These are phyloP conservation scores for Metarhizium guizhouense DNA, from an alignment of 2,329 filamentous ascomycete species.

Conservation along the genomic window DNA sequence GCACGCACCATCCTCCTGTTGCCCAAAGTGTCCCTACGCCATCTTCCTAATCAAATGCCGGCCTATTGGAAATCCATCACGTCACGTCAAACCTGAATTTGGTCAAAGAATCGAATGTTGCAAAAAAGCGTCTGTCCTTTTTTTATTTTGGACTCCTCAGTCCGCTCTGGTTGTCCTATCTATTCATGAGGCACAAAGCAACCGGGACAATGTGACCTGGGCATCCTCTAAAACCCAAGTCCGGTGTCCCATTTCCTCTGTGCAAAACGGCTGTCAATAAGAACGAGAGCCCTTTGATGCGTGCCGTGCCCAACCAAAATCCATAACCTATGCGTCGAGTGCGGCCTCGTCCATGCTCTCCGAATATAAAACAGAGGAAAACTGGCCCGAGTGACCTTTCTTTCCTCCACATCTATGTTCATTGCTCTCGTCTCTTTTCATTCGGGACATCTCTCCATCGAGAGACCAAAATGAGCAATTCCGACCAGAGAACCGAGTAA, in stretches of 20 bases:
- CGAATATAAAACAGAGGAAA: slow-evolving; percentile 24
- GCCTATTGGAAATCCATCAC: neutral
- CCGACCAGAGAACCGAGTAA: slow-evolving; percentile 49
- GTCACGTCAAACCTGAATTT: neutral
- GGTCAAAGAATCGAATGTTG: neutral
- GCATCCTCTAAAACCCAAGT: neutral
- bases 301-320: slow-evolving; percentile 25
- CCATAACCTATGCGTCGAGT: slow-evolving; percentile 27
- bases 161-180: slow-evolving; percentile 26
- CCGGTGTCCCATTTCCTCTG: neutral
- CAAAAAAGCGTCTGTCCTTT: slow-evolving; percentile 16
- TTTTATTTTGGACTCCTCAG: slow-evolving; percentile 32
- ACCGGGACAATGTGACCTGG: slow-evolving; percentile 1
- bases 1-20: no score
- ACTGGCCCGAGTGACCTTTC: slow-evolving; percentile 23
- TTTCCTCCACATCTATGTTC: slow-evolving; percentile 23
- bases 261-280: slow-evolving; percentile 13
- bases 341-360: slow-evolving; percentile 28
- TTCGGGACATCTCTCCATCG: slow-evolving; percentile 16
- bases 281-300: slow-evolving; percentile 19
- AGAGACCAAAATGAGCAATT: slow-evolving; percentile 25
- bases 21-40: no score
- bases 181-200: slow-evolving; percentile 12
- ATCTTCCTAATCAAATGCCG: no score
- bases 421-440: slow-evolving; percentile 17